A percentile compares a stretch with the other conserved stretches of the same genome.
Conservation (phyloP, 495 filamentous ascomycete species). For the Aspergillus nidulans region DNA sequence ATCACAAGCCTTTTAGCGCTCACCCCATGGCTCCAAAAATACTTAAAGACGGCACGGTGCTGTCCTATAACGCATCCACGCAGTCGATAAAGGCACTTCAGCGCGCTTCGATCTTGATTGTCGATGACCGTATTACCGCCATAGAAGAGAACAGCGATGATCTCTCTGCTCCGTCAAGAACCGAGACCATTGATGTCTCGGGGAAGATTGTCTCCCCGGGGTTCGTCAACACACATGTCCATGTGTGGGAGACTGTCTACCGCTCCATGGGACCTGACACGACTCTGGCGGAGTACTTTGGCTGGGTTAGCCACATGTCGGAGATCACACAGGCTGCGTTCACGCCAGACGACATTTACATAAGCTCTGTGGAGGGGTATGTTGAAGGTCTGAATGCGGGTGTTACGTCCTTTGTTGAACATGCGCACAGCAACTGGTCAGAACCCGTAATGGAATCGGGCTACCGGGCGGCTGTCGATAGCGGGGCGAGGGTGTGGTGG, state of each 20-base stretch:
- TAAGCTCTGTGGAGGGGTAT: background rate
- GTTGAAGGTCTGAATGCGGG: slow-evolving; percentile 3
- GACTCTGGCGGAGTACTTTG: background rate
- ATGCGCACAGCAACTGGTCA: slow-evolving; percentile 4
- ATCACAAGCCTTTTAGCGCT: background rate
- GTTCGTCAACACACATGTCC: slow-evolving; percentile 7
- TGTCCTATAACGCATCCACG: slow-evolving; percentile 32
- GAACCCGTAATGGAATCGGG: background rate
- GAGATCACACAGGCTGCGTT: background rate
- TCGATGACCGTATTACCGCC: slow-evolving; percentile 32
- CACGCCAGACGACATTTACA: background rate
- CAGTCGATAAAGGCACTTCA: slow-evolving; percentile 33
- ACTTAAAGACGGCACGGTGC: slow-evolving; percentile 34
- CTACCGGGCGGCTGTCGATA: background rate
- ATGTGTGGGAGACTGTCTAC: slow-evolving; percentile 2
- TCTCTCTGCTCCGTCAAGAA: slow-evolving; percentile 4
- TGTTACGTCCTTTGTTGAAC: background rate
- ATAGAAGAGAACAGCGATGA: slow-evolving; percentile 17
- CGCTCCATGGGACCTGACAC: background rate
- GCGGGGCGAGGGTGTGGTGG: slow-evolving; percentile 2
- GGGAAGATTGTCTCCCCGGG: slow-evolving; percentile 4
- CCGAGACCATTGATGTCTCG: slow-evolving; percentile 33
- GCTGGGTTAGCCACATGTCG: background rate
- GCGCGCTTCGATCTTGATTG: slow-evolving; percentile 35
- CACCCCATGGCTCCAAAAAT: slow-evolving; percentile 6